These are phyloP conservation scores for Calonectria pauciramosa DNA, from an alignment of 2,329 filamentous ascomycete species.

Conservation along the genomic window DNA sequence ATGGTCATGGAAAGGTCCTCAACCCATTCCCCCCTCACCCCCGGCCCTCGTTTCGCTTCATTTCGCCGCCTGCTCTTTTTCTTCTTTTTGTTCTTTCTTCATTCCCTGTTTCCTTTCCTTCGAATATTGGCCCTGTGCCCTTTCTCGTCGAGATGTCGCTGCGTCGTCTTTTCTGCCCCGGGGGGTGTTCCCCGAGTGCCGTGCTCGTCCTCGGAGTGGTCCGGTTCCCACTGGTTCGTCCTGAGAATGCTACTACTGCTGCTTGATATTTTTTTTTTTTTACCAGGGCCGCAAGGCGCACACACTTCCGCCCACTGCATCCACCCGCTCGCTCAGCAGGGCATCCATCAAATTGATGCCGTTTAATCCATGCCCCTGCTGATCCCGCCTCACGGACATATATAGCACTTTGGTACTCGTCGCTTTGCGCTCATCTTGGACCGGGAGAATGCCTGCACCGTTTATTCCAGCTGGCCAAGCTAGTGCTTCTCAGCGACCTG, in stretches of 20 bases:
- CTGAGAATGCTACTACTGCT: not conserved
- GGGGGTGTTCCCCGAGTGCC: not conserved
- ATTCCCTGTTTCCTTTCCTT: constrained; percentile 12
- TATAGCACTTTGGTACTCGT: constrained; percentile 19
- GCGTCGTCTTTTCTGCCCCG: not conserved
- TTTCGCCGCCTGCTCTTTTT: constrained; percentile 26
- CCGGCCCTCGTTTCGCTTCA: constrained; percentile 31
- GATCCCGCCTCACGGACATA: constrained; percentile 24
- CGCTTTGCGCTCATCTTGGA: constrained; percentile 6
- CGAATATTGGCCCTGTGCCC: not conserved
- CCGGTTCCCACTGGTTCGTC: constrained; percentile 12
- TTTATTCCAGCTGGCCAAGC: constrained; percentile 6
- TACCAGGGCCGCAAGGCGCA: constrained; percentile 9
- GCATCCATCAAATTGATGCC: constrained; percentile 19
- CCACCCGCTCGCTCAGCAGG: constrained; percentile 16
- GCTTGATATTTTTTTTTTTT: constrained; percentile 1
- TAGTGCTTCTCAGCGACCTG: not conserved
- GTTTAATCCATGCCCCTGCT: constrained; percentile 20
- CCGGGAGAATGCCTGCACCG: constrained; percentile 18
- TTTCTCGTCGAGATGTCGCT: constrained; percentile 14
- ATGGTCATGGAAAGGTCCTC: constrained; percentile 45
- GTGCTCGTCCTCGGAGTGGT: not conserved
- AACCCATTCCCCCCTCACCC: constrained; percentile 42
- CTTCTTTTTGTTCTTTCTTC: constrained; percentile 1
- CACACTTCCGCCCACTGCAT: constrained; percentile 19